These are phyloP conservation scores for Cardiospermum halicacabum DNA, from an alignment of 345 rosid genomes.

Conservation along the genomic window DNA sequence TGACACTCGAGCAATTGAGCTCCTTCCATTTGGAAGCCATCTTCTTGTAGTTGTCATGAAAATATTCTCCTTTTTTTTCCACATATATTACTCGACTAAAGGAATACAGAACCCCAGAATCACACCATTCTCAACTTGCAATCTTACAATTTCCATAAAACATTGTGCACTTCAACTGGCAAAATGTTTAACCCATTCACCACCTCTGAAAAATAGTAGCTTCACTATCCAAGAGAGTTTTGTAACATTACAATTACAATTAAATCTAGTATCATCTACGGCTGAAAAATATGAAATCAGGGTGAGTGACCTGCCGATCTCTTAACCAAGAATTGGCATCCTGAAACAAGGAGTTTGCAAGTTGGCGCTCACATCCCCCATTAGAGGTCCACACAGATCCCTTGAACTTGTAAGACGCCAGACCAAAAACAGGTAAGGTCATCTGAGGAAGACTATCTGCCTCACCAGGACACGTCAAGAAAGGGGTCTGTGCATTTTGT, in stretches of 20 bases:
- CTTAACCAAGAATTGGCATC: slow-evolving; percentile 66
- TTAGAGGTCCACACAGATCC: slow-evolving; percentile 73
- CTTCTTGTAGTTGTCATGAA: not conserved
- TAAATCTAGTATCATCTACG: slow-evolving; percentile 21
- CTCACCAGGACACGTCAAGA: slow-evolving; percentile 22
- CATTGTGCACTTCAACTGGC: not conserved
- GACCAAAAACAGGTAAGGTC: slow-evolving; percentile 59
- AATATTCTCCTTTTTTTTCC: slow-evolving; percentile 1
- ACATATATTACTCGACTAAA: slow-evolving; percentile 7
- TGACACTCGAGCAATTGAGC: slow-evolving; percentile 12
- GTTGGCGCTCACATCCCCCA: slow-evolving; percentile 40
- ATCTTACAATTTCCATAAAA: not conserved
- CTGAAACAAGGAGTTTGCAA: slow-evolving; percentile 43
- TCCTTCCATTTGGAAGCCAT: slow-evolving; percentile 11
- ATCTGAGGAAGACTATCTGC: slow-evolving; percentile 35
- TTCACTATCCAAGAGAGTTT: slow-evolving; percentile 6
- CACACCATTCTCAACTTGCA: slow-evolving; percentile 11
- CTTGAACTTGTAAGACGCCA: slow-evolving; percentile 78
- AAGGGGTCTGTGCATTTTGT: slow-evolving; percentile 21
- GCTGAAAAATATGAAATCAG: slow-evolving; percentile 74
- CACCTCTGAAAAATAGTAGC: not conserved
- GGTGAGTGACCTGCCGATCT: slow-evolving; percentile 58
- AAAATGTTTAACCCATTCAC: not conserved
- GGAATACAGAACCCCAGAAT: not conserved
- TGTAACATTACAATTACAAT: slow-evolving; percentile 2